A percentile compares a stretch with the other conserved stretches of the same genome.
phyloP scores from a whole-genome alignment of 139 green algal species.

The Bryopsis sp. region DNA sequence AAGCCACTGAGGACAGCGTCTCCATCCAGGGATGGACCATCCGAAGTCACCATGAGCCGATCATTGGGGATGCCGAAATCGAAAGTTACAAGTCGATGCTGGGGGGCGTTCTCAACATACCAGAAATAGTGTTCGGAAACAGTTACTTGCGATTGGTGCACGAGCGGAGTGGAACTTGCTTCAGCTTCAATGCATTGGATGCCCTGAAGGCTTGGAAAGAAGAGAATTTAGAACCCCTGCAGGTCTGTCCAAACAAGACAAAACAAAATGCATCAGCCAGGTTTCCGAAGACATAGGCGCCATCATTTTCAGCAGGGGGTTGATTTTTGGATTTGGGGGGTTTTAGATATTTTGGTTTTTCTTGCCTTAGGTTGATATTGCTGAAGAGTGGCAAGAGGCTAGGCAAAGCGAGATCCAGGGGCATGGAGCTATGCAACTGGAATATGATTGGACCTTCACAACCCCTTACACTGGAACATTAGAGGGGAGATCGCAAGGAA shows the following conservation, averaged over 20 bases:
- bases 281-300: background rate
- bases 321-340: no score
- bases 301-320: no score
- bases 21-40: slow-evolving; percentile 35
- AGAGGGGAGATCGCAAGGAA: no score
- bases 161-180: slow-evolving; percentile 33
- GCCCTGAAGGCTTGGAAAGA: slow-evolving; percentile 56
- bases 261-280: background rate
- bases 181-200: slow-evolving; percentile 62
- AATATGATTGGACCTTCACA: slow-evolving; percentile 91
- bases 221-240: slow-evolving; percentile 45
- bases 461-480: slow-evolving; percentile 59
- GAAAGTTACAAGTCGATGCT: slow-evolving; percentile 27
- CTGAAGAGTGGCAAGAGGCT: slow-evolving; percentile 44
- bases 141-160: slow-evolving; percentile 55
- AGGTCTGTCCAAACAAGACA: no score
- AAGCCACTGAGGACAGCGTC: slow-evolving; percentile 9
- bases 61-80: slow-evolving; percentile 37
- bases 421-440: slow-evolving; percentile 44
- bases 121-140: slow-evolving; percentile 73
- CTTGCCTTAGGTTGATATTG: background rate
- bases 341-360: no score
- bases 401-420: slow-evolving; percentile 49
- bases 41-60: slow-evolving; percentile 28
- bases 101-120: slow-evolving; percentile 37